phyloP scores from a whole-genome alignment of 495 filamentous ascomycete genomes.

The Schizothecium vesticola region DNA sequence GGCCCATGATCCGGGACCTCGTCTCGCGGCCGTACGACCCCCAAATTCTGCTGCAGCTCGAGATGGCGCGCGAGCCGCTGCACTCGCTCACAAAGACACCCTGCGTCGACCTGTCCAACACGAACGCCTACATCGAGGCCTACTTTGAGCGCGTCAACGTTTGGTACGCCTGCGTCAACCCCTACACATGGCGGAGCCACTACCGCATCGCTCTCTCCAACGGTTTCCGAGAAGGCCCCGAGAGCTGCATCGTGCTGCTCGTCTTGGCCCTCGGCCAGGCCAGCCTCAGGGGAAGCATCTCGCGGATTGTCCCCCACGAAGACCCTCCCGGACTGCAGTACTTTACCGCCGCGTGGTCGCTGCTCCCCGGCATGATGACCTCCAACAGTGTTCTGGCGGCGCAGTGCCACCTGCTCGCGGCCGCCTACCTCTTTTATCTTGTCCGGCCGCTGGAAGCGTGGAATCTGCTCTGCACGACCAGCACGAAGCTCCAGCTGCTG shows the following conservation, averaged over 20 bases:
- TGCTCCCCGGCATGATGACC: constrained; percentile 73
- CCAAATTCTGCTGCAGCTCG: constrained; percentile 72
- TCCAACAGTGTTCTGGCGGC: constrained; percentile 68
- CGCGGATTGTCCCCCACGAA: constrained; percentile 59
- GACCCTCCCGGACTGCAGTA: constrained; percentile 74
- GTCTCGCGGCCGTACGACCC: constrained; percentile 72
- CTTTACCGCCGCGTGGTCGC: constrained; percentile 72
- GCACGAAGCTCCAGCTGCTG: constrained; percentile 73
- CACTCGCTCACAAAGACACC: constrained; percentile 55
- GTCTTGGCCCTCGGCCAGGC: constrained; percentile 74
- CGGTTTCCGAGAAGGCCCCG: constrained; percentile 68
- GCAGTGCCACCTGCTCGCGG: constrained; percentile 72
- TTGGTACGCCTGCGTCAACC: constrained; percentile 83
- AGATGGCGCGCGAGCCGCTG: constrained; percentile 71
- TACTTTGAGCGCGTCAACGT: constrained; percentile 77
- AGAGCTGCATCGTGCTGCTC: constrained; percentile 77
- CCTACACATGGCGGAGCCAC: constrained; percentile 72
- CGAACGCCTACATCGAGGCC: constrained; percentile 64
- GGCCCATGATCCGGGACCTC: constrained; percentile 72
- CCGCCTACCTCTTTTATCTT: constrained; percentile 77
- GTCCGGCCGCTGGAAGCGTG: constrained; percentile 77
- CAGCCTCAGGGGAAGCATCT: constrained; percentile 65
- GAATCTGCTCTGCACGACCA: constrained; percentile 71
- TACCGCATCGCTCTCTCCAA: constrained; percentile 66
- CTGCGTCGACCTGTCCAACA: constrained; percentile 67